Evolutionary conservation across 208 protist species (phyloP), one percentile per base, ranked within the genome.

Genomic region (Leishmania major): DNA sequence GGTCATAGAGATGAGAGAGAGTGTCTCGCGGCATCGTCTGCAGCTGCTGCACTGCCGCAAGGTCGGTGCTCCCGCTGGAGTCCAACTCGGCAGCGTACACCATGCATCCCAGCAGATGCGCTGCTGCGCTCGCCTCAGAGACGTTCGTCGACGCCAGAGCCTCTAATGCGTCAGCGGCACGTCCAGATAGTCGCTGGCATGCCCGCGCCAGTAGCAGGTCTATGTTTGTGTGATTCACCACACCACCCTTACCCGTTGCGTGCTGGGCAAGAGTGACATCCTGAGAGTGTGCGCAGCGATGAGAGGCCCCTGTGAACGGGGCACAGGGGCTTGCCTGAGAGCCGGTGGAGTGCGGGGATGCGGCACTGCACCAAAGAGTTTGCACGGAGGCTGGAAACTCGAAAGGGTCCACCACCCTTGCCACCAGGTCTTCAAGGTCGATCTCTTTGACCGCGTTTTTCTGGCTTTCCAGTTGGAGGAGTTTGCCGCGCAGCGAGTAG

Each of bases 61-160:
- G 80, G 59, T 95, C 91, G 22, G 79, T 76, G 28, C 84, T 83
- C 22, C 81, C 84, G 0, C 79, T 75, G 62, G 83, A 79, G 25
- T 85, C 86, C 11, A 97, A 86, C 35, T 86, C 82, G 15, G 81
- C 71, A 25, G 91, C 89, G 79, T 97, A 97, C 3, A 91, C 73
- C 55, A 93, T 59, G 69, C 90, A 92, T 28, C 87, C 86, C 66
- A 90, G 86, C 19, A 94, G 57, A 66, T 85, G 84, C 49, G 81
- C 72, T 0, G 87, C 72, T 35, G 85, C 86, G 77, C 87, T 87
- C 28, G 90, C 82, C 53, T 90, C 86, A 11, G 76, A 79, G 15
- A 91, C 71, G 51, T 80, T 72, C 31, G 88, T 89, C 31, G 84
- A 81, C 55, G 81, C 60, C 53, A 97, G 83, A 0, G 84, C 87